Evolutionary conservation across 345 rosid species (phyloP).

Genomic region (Kandelia obovata): DNA sequence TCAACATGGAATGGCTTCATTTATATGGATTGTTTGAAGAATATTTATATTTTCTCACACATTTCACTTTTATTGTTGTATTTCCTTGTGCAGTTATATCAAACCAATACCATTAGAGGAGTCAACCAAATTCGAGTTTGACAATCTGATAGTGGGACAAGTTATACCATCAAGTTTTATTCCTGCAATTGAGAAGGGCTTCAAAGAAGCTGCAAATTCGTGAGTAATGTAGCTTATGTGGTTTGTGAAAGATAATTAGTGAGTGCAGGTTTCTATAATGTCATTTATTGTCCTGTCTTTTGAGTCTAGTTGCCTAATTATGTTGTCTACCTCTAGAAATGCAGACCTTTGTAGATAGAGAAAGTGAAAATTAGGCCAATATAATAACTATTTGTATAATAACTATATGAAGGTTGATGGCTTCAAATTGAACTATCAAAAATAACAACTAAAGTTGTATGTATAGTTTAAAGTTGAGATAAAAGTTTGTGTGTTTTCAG

Average conservation of each 20-base stretch:
- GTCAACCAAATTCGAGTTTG: constrained; percentile 76
- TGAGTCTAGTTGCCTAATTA: not conserved
- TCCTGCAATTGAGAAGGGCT: constrained; percentile 97
- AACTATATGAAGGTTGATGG: not conserved
- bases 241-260: not conserved
- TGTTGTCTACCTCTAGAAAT: not conserved
- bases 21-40: not conserved
- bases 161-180: constrained; percentile 90
- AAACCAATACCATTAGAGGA: constrained; percentile 77
- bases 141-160: constrained; percentile 92
- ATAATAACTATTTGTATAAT: not conserved
- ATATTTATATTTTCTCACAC: not conserved
- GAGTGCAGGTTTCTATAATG: not conserved
- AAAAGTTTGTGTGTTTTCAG: too few relatives aligned
- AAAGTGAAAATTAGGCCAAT: not conserved
- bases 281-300: too few relatives aligned
- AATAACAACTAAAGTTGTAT: too few relatives aligned
- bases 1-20: not conserved
- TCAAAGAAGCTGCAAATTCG: constrained; percentile 98
- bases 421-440: not conserved
- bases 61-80: constrained; percentile 6
- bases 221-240: constrained; percentile 34
- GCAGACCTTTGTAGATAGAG: not conserved
- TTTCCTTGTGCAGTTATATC: constrained; percentile 48
- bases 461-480: too few relatives aligned